phyloP scores from a whole-genome alignment of 805 yeast species.

The Saccharomycopsis malanga region DNA sequence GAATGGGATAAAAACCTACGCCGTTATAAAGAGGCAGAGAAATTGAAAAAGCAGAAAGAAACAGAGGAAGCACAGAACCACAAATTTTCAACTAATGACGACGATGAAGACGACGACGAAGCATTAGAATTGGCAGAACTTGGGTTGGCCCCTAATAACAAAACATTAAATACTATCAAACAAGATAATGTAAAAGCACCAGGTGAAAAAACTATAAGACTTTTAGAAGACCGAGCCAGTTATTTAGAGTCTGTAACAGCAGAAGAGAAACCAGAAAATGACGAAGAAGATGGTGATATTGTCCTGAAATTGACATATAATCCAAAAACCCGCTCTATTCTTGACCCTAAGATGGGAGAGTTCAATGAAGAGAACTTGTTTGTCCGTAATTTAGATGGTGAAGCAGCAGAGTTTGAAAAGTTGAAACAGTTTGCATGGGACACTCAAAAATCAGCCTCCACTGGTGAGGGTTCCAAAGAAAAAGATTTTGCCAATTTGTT shows the following conservation, averaged over 20 bases:
- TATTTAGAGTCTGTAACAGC: conserved; percentile 35
- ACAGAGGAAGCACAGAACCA: no score
- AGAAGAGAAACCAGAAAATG: conserved; percentile 21
- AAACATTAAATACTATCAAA: conserved; percentile 19
- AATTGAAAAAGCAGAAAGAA: background rate
- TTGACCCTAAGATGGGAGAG: conserved; percentile 30
- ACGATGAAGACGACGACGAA: conserved; percentile 28
- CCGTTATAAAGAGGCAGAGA: conserved; percentile 23
- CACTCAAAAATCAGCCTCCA: background rate
- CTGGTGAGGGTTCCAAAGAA: conserved; percentile 9
- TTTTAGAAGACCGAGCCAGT: conserved; percentile 47
- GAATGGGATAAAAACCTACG: conserved; percentile 39
- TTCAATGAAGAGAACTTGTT: conserved; percentile 35
- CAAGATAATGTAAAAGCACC: conserved; percentile 20
- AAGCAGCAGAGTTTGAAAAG: conserved; percentile 33
- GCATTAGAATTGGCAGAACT: conserved; percentile 28
- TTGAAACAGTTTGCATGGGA: conserved; percentile 36
- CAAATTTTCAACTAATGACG: no score
- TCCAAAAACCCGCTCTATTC: conserved; percentile 35
- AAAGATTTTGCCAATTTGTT: conserved; percentile 23
- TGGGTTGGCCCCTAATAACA: conserved; percentile 23
- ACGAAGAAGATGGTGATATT: conserved; percentile 7
- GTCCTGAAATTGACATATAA: conserved; percentile 30
- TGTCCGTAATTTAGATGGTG: conserved; percentile 35
- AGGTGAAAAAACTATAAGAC: conserved; percentile 36